Conservation (phyloP, 1,284 basidiomycete genomes). For the Cystobasidium pallidum region DNA sequence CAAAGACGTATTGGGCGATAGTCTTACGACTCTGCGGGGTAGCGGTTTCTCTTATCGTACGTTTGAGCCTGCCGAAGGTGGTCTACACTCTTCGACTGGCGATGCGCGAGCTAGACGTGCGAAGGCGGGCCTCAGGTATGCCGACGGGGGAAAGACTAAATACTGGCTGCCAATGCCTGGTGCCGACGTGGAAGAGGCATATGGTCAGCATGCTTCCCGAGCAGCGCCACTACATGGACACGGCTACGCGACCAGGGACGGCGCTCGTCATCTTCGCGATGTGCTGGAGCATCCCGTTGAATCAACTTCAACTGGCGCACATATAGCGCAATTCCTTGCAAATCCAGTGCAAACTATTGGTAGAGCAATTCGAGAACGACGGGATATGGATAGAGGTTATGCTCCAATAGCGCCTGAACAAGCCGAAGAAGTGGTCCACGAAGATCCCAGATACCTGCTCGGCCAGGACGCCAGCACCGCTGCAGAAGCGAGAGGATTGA, state of each 20-base stretch:
- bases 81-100: constrained; percentile 74
- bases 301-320: constrained; percentile 16
- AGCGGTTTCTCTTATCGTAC: constrained; percentile 92
- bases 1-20: constrained; percentile 82
- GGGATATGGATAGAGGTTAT: constrained; percentile 66
- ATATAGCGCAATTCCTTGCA: constrained; percentile 38
- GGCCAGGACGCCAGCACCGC: constrained; percentile 24
- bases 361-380: constrained; percentile 61
- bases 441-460: constrained; percentile 55
- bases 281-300: constrained; percentile 39
- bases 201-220: constrained; percentile 43
- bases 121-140: constrained; percentile 85
- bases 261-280: constrained; percentile 10
- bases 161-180: constrained; percentile 66
- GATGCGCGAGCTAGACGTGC: constrained; percentile 78
- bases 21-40: constrained; percentile 78
- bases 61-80: constrained; percentile 92
- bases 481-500: constrained; percentile 21
- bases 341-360: constrained; percentile 58
- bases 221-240: constrained; percentile 18
- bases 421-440: constrained; percentile 68
- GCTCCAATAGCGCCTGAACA: constrained; percentile 75
- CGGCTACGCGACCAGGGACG: constrained; percentile 20
- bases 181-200: constrained; percentile 56
- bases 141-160: constrained; percentile 73